These are phyloP conservation scores for Plectosphaerella cucumerina DNA, from an alignment of 2,329 filamentous ascomycete genomes.

Conservation along the genomic window DNA sequence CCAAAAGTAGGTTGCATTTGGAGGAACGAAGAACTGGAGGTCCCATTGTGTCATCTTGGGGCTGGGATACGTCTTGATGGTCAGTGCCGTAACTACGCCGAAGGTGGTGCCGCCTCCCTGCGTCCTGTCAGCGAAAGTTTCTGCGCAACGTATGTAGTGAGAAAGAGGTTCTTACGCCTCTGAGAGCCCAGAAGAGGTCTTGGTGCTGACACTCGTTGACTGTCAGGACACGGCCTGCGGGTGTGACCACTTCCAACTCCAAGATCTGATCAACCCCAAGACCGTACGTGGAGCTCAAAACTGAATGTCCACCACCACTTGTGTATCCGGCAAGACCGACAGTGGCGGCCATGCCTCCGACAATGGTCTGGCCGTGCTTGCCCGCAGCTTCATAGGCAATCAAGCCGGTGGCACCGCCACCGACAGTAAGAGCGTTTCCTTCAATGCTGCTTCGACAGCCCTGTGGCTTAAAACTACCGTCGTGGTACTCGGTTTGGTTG, in stretches of 20 bases:
- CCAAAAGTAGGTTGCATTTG: slow-evolving; percentile 30
- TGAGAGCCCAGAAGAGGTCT: slow-evolving; percentile 62
- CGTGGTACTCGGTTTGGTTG: slow-evolving; percentile 16
- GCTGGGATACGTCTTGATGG: slow-evolving; percentile 45
- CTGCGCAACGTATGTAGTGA: background rate
- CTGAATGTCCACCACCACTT: slow-evolving; percentile 57
- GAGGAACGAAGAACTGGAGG: slow-evolving; percentile 1
- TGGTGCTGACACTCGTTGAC: slow-evolving; percentile 48
- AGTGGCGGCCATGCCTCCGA: slow-evolving; percentile 50
- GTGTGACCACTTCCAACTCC: slow-evolving; percentile 53
- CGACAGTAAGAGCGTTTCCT: slow-evolving; percentile 46
- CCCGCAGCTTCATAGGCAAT: slow-evolving; percentile 43
- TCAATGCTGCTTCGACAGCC: slow-evolving; percentile 36
- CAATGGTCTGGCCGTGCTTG: slow-evolving; percentile 39
- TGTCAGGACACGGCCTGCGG: slow-evolving; percentile 41
- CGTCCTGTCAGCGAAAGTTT: background rate
- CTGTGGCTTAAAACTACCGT: slow-evolving; percentile 12
- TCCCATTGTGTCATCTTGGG: slow-evolving; percentile 21
- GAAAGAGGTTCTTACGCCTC: slow-evolving; percentile 40
- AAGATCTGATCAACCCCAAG: slow-evolving; percentile 60
- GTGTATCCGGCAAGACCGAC: slow-evolving; percentile 59
- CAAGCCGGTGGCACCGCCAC: slow-evolving; percentile 47
- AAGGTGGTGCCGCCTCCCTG: slow-evolving; percentile 58
- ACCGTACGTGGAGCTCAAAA: slow-evolving; percentile 49
- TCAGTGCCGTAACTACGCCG: slow-evolving; percentile 55